Base-by-base conservation (phyloP, 306 rosid species). In the Boehmeria nivea region DNA sequence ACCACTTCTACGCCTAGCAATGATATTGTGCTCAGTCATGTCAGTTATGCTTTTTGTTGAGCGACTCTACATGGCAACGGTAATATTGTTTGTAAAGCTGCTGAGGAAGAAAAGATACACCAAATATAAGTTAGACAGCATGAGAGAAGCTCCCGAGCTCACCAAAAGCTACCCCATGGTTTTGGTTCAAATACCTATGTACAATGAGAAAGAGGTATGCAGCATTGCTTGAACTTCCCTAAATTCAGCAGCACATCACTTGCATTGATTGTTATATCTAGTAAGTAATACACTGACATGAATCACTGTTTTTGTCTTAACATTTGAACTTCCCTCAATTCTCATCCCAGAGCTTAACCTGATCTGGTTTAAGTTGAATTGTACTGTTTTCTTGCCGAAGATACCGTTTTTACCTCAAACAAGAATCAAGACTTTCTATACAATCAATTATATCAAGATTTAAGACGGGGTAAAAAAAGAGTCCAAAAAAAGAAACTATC, bases 101-200 rank as follows among this genome's bases (percentile, higher is more conserved):
- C 38, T 81, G 69, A 34, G 74, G 76, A 70, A 33, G 68, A 64
- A 81, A 57, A 67, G 51, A 60, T 73, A 76, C 71, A 81, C 78
- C 57, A 57, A 60, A 51, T 81, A 81, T 72, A 81, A 73, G 22
- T 61, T 73, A 72, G 76, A 76, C 13, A 69, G 64, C 49, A 43
- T 70, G 63, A 76, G 63, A 64, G 73, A 70, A 51, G 67, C 54
- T 53, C 51, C 72, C 31, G 76, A 76, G 74, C 65, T 67, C 67
- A 67, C 37, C 73, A 59, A 64, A 56, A 63, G 28, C 72, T 67
- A 63, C 54, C 83, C 86, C 14, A 46, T 17, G 65, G 82, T 80
- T 54, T 57, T 81, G 71, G 63, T 81, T 72, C 83, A 81, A 66
- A 81, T 76, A 51, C 86, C 82, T 6, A 76, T 76, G 86, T 81